Evolutionary conservation across 2,329 filamentous ascomycete genomes (phyloP).

Genomic region (Diaporthe caulivora): DNA sequence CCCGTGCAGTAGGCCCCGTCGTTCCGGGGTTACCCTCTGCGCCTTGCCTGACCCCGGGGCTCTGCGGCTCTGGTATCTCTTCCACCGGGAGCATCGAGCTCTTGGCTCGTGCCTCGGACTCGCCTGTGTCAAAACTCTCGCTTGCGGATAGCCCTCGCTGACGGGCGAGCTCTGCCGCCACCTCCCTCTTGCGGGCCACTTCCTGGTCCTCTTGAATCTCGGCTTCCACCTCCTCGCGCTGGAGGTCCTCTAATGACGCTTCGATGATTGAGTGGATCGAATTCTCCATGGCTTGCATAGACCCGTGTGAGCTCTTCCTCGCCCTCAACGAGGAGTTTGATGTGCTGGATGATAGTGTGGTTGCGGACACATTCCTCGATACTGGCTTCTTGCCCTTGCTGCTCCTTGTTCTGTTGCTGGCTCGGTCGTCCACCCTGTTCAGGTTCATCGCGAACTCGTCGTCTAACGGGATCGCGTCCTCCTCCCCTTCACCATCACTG

Average conservation of each 20-base stretch:
- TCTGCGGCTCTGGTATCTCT: constrained; percentile 44
- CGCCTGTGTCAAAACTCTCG: constrained; percentile 51
- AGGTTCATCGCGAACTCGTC: constrained; percentile 92
- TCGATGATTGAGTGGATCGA: constrained; percentile 52
- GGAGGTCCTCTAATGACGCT: constrained; percentile 64
- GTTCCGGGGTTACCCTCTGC: constrained; percentile 44
- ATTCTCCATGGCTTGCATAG: constrained; percentile 51
- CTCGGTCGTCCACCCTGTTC: constrained; percentile 79
- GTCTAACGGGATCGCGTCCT: constrained; percentile 92
- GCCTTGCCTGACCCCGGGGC: constrained; percentile 41
- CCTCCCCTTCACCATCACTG: constrained; percentile 86
- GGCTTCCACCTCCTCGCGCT: constrained; percentile 60
- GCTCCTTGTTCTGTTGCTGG: constrained; percentile 73
- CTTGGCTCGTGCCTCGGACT: constrained; percentile 49
- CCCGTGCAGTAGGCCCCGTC: constrained; percentile 26
- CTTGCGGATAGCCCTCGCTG: constrained; percentile 58
- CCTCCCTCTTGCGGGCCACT: constrained; percentile 64
- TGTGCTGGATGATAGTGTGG: constrained; percentile 63
- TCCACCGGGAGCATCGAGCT: constrained; percentile 47
- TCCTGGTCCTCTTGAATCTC: constrained; percentile 66
- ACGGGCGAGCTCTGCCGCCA: constrained; percentile 64
- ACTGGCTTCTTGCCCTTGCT: constrained; percentile 70
- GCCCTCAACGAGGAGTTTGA: constrained; percentile 45
- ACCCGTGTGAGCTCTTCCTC: constrained; percentile 43
- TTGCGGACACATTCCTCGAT: constrained; percentile 69